Base-by-base conservation (phyloP, 768 basidiomycete genomes). In the Hericium erinaceus region DNA sequence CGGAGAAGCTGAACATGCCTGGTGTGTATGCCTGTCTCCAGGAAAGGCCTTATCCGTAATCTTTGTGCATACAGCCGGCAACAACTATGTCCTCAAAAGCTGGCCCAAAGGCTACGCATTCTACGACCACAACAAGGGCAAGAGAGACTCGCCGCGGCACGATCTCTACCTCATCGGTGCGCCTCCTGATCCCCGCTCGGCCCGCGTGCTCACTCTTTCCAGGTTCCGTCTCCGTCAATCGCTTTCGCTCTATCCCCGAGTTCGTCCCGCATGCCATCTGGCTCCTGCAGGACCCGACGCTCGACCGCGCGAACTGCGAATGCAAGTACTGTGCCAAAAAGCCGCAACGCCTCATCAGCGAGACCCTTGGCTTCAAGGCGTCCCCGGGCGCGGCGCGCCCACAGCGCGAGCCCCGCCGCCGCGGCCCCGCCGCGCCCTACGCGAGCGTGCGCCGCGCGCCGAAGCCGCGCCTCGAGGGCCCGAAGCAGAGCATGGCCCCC, bases 241-340 rank as follows among this genome's bases (percentile, higher is more conserved):
- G 73, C 56, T 93, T 92, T 69, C 86, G 92, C 46, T 92, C 90
- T 12, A 74, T 83, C n/a, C 85, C 86, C 51, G 92, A 94, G 66
- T 91, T 93, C 67, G 79, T 87, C 50, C 89, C 90, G 4, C 92
- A 94, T 64, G 87, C 87, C 2, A 74, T 83, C 58, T 93, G 90
- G 90, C 78, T 93, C 10, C 74, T 84, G 68, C 73, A 74, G 7
- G 84, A 88, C 58, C 65, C 72, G 0, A 73, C 73, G 2, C 65
- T 77, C 58, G 68, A 77, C 59, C 75, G 75, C 48, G 65, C 67
- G 2, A 77, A 77, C 46, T 92, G 89, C 64, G 70, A 71, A 37
- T 92, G 89, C 73, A 90, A 89, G 66, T 92, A 92, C 63, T 92
- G 89, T 66, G 72, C 79, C 44, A 85, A 84, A 64, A 76, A 80